Evolutionary conservation across 176 grass and related monocot genomes (phyloP).

Genomic region (Rhynchospora pubera): DNA sequence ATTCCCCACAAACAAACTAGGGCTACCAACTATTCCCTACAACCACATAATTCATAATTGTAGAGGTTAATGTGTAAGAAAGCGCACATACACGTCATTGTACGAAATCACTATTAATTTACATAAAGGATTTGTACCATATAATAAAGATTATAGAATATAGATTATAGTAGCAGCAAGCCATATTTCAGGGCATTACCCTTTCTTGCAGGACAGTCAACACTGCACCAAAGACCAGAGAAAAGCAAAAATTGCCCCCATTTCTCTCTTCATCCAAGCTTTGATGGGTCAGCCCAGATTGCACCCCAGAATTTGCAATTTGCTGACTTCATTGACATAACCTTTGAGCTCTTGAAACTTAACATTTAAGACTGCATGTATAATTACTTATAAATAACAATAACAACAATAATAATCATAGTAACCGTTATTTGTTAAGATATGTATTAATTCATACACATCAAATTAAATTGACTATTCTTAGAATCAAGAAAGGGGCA

Average conservation of each 20-base stretch:
- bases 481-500: not conserved
- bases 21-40: slow-evolving; percentile 31
- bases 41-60: slow-evolving; percentile 43
- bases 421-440: not conserved
- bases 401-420: not conserved
- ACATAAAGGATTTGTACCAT: slow-evolving; percentile 34
- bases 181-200: slow-evolving; percentile 34
- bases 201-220: slow-evolving; percentile 37
- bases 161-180: slow-evolving; percentile 14
- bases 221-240: slow-evolving; percentile 33
- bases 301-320: not conserved
- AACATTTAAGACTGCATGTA: not conserved
- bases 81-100: slow-evolving; percentile 17
- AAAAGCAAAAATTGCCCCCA: not conserved
- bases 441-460: not conserved
- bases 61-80: slow-evolving; percentile 3
- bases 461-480: not conserved
- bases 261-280: not conserved
- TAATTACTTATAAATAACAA: not conserved
- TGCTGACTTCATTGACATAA: no score
- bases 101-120: slow-evolving; percentile 23
- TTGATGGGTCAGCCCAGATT: not conserved
- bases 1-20: slow-evolving; percentile 13
- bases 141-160: slow-evolving; percentile 30
- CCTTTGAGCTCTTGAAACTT: no score